Evolutionary conservation across 257 asterid species (phyloP).

Genomic region (Solanum neorickii): DNA sequence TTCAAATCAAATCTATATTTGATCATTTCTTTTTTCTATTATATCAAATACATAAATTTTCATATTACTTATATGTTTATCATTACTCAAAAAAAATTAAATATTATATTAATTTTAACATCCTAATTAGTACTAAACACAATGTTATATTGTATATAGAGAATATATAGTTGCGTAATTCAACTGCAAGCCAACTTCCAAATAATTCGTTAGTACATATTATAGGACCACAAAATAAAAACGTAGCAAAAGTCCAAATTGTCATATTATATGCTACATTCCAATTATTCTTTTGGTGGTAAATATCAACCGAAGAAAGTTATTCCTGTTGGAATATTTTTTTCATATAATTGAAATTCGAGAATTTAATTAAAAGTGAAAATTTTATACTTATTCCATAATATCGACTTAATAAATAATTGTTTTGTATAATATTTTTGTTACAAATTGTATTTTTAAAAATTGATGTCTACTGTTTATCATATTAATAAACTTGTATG

Average conservation of each 20-base stretch:
- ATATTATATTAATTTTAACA: no score
- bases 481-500: not conserved
- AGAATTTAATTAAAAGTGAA: not conserved
- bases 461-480: not conserved
- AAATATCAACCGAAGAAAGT: not conserved
- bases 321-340: not conserved
- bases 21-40: no score
- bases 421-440: not conserved
- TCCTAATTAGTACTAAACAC: not conserved
- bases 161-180: not conserved
- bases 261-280: not conserved
- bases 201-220: not conserved
- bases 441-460: not conserved
- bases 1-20: not conserved
- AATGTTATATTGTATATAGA: no score
- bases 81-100: no score
- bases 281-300: not conserved
- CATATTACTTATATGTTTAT: not conserved
- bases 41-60: no score
- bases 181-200: not conserved
- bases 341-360: not conserved
- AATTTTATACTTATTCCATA: accelerated
- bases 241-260: not conserved
- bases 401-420: not conserved
- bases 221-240: not conserved